Evolutionary conservation across 2,329 filamentous ascomycete species (phyloP), one percentile per base, ranked within the genome.

Genomic region (Monosporascus sp.): DNA sequence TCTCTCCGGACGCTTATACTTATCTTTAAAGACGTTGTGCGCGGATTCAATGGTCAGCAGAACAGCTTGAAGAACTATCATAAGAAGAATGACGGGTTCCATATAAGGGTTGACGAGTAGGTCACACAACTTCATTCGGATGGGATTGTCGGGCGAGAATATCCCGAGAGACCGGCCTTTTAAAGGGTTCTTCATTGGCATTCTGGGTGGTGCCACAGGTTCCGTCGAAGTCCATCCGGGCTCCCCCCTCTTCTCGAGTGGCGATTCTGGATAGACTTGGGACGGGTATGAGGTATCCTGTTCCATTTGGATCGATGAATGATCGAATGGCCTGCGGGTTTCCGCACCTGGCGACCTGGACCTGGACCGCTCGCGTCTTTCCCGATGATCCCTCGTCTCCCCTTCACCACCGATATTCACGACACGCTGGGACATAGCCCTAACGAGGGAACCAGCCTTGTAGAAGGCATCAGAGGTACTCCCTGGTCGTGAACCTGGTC

Each of bases 351-450:
- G 77, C 62, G 74, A 85, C 61, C 68, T 82, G 69, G 73, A 87
- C 68, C 75, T 86, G 75, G 73, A 87, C 68, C 75, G 86, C 75
- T 76, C 74, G 48, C 83, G 78, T 43, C 83, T 79, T 24, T 85
- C 78, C 50, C 82, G 84, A 56, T 88, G 85, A 68, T 96, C 91
- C 17, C 92, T 78, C 20, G 89, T 75, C 62, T 97, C 90, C 5
- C 87, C 87, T 65, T 97, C 94, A 67, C 96, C 96, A 72, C 91
- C 96, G 63, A 99, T 82, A 66, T 97, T 97, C 65, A 99, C 94
- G 52, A 99, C 92, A 75, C 94, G 90, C 74, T 97, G 92, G 35
- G 95, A 97, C 85, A 99, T 96, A 57, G 84, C 84, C 59, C 88
- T 82, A 71, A 92, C 83, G 62, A 91, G 89, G 8, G 88, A 89